Percentiles rank a stretch among this genome's conserved stretches.
These are phyloP conservation scores for Mortierella sp. DNA, from an alignment of 371 early-diverging fungal species.

Conservation along the genomic window DNA sequence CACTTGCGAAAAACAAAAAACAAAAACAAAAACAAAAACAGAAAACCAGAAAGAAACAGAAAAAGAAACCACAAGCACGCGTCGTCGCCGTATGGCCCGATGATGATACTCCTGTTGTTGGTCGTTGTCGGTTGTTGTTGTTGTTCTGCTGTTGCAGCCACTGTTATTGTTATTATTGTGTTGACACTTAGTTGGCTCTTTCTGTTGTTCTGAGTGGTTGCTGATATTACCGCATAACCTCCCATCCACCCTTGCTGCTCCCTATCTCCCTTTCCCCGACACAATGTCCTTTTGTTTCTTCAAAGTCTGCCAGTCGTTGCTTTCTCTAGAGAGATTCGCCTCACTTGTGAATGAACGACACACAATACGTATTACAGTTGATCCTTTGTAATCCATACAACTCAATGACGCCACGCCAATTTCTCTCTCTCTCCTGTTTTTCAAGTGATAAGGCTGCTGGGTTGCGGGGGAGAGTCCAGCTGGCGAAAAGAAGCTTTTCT, in stretches of 20 bases:
- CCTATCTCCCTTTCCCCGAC: background rate
- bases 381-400: background rate
- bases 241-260: background rate
- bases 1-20: background rate
- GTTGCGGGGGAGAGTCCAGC: background rate
- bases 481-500: background rate
- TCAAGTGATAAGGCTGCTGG: background rate
- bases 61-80: background rate
- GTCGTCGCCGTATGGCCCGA: background rate
- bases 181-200: too few species aligned
- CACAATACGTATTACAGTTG: background rate
- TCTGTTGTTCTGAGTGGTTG: background rate
- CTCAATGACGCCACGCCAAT: slow-evolving; percentile 11
- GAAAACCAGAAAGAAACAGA: background rate
- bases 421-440: background rate
- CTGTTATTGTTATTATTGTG: too few species aligned
- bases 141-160: background rate
- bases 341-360: background rate
- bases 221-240: background rate
- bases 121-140: background rate
- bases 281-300: background rate
- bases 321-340: background rate
- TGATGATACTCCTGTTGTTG: background rate
- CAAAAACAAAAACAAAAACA: background rate
- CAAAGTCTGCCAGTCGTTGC: background rate